Evolutionary conservation across 176 grass and related monocot genomes (phyloP).

Genomic region (Panicum miliaceum): DNA sequence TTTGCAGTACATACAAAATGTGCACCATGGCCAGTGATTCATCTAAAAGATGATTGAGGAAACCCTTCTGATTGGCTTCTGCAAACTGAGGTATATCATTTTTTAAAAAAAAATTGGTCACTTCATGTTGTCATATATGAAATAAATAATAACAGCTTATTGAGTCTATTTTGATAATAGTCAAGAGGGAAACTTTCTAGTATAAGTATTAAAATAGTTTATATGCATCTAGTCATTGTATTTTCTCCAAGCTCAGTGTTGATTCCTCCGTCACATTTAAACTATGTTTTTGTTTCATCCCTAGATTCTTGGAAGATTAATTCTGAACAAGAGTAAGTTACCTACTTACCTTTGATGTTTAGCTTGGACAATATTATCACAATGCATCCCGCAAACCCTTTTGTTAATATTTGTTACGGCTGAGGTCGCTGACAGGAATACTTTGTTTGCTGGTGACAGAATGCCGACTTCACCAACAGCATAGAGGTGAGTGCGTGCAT

Average conservation of each 20-base stretch:
- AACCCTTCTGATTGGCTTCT: slow-evolving; percentile 63
- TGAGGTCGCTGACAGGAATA: slow-evolving; percentile 77
- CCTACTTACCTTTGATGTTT: slow-evolving; percentile 19
- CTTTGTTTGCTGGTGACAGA: slow-evolving; percentile 86
- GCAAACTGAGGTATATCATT: slow-evolving; percentile 72
- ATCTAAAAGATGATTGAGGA: slow-evolving; percentile 56
- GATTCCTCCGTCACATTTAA: slow-evolving; percentile 1
- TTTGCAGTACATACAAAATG: slow-evolving; percentile 80
- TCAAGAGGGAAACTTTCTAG: neutral
- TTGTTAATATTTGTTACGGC: slow-evolving; percentile 75
- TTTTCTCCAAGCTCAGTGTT: slow-evolving; percentile 3
- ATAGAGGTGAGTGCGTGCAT: slow-evolving; percentile 59
- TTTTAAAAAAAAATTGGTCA: slow-evolving; percentile 43
- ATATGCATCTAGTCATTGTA: neutral
- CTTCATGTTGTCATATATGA: slow-evolving; percentile 21
- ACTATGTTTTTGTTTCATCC: slow-evolving; percentile 28
- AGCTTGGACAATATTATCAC: slow-evolving; percentile 17
- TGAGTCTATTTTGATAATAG: slow-evolving; percentile 13
- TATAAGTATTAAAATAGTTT: neutral
- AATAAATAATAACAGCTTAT: slow-evolving; percentile 20
- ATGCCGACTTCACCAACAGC: slow-evolving; percentile 66
- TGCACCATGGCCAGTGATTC: slow-evolving; percentile 73
- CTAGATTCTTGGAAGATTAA: slow-evolving; percentile 35
- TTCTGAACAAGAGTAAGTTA: slow-evolving; percentile 21
- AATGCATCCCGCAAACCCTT: slow-evolving; percentile 32